phyloP scores from a whole-genome alignment of 2,329 filamentous ascomycete genomes.

The Huntiella savannae region DNA sequence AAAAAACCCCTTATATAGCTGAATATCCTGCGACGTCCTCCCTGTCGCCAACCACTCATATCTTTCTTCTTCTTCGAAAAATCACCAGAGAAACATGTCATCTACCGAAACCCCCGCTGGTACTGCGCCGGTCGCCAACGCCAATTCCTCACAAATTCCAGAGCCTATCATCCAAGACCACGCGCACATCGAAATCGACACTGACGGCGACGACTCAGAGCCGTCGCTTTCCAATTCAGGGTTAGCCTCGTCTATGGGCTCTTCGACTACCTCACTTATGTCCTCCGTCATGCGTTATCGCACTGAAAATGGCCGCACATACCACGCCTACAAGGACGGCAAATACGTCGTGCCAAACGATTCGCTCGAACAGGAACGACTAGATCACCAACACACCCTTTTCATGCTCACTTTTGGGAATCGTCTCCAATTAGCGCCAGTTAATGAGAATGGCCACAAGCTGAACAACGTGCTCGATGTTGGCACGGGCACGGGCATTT shows the following conservation, averaged over 20 bases:
- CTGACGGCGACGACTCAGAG: background rate
- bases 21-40: too few relatives aligned
- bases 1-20: too few relatives aligned
- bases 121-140: background rate
- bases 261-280: conserved; percentile 13
- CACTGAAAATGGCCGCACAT: conserved; percentile 16
- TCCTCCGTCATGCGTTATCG: conserved; percentile 15
- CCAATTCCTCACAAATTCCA: background rate
- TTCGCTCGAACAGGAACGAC: conserved; percentile 15
- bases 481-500: conserved; percentile 19
- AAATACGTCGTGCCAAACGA: conserved; percentile 16
- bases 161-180: background rate
- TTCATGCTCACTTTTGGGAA: conserved; percentile 15
- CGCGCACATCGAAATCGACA: conserved; percentile 1
- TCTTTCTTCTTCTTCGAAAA: too few relatives aligned
- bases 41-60: too few relatives aligned
- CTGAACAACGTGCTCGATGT: conserved; percentile 16
- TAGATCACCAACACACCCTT: conserved; percentile 17
- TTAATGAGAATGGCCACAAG: conserved; percentile 8
- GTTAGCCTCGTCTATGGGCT: conserved; percentile 5
- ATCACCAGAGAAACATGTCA: too few relatives aligned
- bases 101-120: background rate
- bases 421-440: conserved; percentile 14
- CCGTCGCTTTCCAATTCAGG: conserved; percentile 4
- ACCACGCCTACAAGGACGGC: conserved; percentile 17